Conservation (phyloP, 164 flowering plant genomes). For the Tetrastigma voinierianum region DNA sequence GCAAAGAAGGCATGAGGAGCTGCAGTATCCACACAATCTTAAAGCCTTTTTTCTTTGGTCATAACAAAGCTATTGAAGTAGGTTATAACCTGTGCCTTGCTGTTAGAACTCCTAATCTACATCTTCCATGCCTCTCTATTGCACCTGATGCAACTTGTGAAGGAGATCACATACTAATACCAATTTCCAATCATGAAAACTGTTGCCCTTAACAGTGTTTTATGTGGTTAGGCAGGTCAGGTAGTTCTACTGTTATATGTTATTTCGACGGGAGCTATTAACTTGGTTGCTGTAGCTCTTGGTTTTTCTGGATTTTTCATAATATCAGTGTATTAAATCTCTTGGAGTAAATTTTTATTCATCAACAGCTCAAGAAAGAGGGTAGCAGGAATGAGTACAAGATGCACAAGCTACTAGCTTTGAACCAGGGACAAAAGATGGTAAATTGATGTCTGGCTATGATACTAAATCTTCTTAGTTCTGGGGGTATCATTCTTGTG, state of each 20-base stretch:
- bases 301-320: background rate
- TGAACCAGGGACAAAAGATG: constrained; percentile 85
- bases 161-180: no score
- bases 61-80: no score
- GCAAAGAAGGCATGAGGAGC: no score
- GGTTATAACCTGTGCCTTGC: no score
- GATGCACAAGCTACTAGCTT: constrained; percentile 70
- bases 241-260: background rate
- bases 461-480: background rate
- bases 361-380: constrained; percentile 81
- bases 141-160: no score
- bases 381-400: constrained; percentile 77
- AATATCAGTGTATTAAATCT: background rate
- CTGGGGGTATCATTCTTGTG: background rate
- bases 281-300: background rate
- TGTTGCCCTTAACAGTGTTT: background rate
- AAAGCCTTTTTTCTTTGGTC: no score
- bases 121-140: no score
- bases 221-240: background rate
- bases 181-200: no score
- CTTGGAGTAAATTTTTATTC: background rate
- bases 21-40: no score
- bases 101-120: no score
- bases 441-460: constrained; percentile 27
- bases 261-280: background rate